Percentiles rank a stretch among this genome's conserved stretches.
Conservation (phyloP, 192 early-diverging fungal genomes). For the Linnemannia schmuckeri region DNA sequence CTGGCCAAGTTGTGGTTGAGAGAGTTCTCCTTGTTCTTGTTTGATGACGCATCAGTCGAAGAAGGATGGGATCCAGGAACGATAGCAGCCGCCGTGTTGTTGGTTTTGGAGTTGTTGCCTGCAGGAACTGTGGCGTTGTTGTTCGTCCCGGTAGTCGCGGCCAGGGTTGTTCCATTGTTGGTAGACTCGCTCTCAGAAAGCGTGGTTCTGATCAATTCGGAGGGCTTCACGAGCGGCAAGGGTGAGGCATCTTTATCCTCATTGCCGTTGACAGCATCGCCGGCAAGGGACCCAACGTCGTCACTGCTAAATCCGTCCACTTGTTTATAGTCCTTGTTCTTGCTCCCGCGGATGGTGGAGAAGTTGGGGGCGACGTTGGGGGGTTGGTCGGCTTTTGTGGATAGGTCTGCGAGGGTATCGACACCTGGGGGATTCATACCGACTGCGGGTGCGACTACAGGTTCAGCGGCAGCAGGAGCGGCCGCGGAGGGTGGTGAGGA, state of each 20-base stretch:
- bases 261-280: conserved; percentile 31
- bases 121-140: background rate
- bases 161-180: background rate
- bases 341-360: background rate
- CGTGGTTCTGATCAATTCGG: conserved; percentile 14
- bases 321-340: background rate
- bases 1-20: conserved; percentile 10
- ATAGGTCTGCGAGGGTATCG: conserved; percentile 11
- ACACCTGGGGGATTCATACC: background rate
- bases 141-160: background rate
- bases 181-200: background rate
- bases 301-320: conserved; percentile 4
- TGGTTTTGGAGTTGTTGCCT: background rate
- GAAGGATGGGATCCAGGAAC: background rate
- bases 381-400: conserved; percentile 25
- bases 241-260: conserved; percentile 3
- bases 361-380: conserved; percentile 19
- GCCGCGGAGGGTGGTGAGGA: background rate
- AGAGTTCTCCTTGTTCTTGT: background rate
- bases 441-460: background rate
- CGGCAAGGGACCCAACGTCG: conserved; percentile 9
- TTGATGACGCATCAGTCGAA: background rate
- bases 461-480: background rate
- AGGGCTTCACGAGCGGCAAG: conserved; percentile 2
- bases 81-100: background rate